phyloP scores from a whole-genome alignment of 2,329 filamentous ascomycete genomes.

The Clarireedia homoeocarpa region DNA sequence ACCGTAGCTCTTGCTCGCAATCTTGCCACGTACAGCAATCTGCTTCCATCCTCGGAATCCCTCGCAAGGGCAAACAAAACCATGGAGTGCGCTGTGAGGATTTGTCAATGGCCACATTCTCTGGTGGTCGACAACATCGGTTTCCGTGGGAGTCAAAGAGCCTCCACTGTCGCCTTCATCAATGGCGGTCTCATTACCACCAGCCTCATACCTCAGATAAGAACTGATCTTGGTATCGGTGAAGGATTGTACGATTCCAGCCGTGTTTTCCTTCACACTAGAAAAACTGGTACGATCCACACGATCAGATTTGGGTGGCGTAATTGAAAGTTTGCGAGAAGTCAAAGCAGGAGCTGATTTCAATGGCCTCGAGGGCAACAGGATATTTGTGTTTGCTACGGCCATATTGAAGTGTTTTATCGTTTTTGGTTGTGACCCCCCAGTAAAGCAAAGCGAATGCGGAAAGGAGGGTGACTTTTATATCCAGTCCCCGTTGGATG shows the following conservation, averaged over 20 bases:
- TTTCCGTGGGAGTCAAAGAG: constrained; percentile 23
- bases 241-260: constrained; percentile 50
- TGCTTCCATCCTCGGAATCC: constrained; percentile 56
- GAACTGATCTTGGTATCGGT: constrained; percentile 54
- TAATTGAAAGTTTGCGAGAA: constrained; percentile 8
- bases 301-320: constrained; percentile 19
- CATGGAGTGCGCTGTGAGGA: constrained; percentile 48
- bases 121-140: not conserved
- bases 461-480: not conserved
- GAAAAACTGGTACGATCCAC: constrained; percentile 28
- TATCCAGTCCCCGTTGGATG: not conserved
- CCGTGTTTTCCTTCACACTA: constrained; percentile 25
- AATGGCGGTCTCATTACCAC: constrained; percentile 35
- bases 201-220: constrained; percentile 31
- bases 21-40: constrained; percentile 47
- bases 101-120: constrained; percentile 27
- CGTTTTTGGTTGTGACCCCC: not conserved
- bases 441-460: not conserved
- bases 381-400: constrained; percentile 3
- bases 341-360: constrained; percentile 6
- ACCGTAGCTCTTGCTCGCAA: constrained; percentile 53
- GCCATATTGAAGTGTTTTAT: constrained; percentile 1
- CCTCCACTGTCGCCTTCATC: constrained; percentile 29
- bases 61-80: constrained; percentile 49
- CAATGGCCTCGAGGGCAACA: constrained; percentile 3